These are phyloP conservation scores for Globisporangium middletonii DNA, from an alignment of 352 stramenopile genomes.

Conservation along the genomic window DNA sequence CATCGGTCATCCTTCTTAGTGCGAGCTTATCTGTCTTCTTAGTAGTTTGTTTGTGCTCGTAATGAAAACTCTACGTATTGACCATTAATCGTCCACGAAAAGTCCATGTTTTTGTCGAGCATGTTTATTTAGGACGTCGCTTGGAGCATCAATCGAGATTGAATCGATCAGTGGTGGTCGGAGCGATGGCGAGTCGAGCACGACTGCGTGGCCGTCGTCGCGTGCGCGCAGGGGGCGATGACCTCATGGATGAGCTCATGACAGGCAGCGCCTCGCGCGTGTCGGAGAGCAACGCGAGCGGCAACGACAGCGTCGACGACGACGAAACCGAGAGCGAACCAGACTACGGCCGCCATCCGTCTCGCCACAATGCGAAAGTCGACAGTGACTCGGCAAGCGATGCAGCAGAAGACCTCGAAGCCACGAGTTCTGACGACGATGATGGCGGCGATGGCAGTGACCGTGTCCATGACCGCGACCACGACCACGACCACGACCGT, in stretches of 20 bases:
- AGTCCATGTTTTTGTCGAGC: too few relatives aligned
- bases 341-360: background rate
- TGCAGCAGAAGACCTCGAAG: constrained; percentile 5
- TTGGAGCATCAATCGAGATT: background rate
- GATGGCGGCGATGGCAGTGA: constrained; percentile 9
- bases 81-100: too few relatives aligned
- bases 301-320: constrained; percentile 2
- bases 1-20: background rate
- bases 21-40: background rate
- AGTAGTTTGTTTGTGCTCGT: background rate
- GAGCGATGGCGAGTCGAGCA: background rate
- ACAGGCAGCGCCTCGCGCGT: background rate
- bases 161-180: background rate
- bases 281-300: background rate
- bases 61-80: background rate
- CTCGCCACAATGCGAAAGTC: background rate
- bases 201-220: background rate
- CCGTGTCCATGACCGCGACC: constrained; percentile 3
- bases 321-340: constrained; percentile 26
- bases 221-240: background rate
- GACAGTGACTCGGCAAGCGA: constrained; percentile 17
- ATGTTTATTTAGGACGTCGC: background rate
- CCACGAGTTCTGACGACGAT: constrained; percentile 6
- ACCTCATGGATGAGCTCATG: constrained; percentile 13
- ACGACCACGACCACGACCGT: constrained; percentile 4